A percentile compares a stretch with the other conserved stretches of the same genome.
Evolutionary conservation across 148 eudicot genomes (phyloP).

Genomic region (Rheum nobile): DNA sequence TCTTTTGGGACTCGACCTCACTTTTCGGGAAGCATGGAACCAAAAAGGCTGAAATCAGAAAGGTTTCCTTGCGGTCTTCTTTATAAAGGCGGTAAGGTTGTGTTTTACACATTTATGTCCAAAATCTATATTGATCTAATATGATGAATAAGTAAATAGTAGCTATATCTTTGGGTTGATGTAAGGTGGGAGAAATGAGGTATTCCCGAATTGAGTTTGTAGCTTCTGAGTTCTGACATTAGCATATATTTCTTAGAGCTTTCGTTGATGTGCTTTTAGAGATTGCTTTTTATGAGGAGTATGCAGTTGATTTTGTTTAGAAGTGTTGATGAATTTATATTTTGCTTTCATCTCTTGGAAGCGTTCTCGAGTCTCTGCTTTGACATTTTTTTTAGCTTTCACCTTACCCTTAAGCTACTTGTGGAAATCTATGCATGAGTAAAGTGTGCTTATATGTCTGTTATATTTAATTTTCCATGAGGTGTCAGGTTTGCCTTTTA

Average conservation of each 20-base stretch:
- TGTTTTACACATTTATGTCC: conserved; percentile 14
- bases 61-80: conserved; percentile 33
- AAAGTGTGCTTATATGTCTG: background rate
- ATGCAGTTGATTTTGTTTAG: background rate
- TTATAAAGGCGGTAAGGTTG: conserved; percentile 42
- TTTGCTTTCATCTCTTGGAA: background rate
- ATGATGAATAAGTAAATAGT: background rate
- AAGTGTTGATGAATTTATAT: background rate
- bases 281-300: background rate
- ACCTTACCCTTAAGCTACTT: background rate
- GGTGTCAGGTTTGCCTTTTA: background rate
- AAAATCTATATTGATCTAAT: background rate
- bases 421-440: background rate
- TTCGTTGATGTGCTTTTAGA: background rate
- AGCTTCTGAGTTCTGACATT: background rate
- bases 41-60: conserved; percentile 48
- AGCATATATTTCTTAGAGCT: background rate
- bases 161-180: background rate
- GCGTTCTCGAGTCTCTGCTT: background rate
- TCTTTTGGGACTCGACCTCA: conserved; percentile 41
- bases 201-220: background rate
- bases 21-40: conserved; percentile 58
- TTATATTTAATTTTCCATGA: background rate
- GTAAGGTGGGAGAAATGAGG: background rate
- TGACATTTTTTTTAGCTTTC: background rate